A percentile compares a stretch with the other conserved stretches of the same genome.
Evolutionary conservation across 805 yeast genomes (phyloP).

Genomic region (Pichia kluyveri): DNA sequence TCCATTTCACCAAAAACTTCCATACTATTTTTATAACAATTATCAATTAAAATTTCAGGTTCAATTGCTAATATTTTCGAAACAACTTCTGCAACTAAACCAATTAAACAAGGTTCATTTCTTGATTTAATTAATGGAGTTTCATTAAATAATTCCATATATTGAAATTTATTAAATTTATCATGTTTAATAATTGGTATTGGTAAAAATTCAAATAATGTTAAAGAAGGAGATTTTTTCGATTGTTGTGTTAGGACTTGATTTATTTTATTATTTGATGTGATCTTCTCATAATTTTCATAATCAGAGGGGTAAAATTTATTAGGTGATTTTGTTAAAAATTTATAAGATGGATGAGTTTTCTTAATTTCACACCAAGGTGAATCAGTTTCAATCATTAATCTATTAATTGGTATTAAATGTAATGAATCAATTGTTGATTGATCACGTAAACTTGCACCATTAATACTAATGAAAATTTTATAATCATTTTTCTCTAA

Average conservation of each 20-base stretch:
- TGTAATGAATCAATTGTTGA: constrained; percentile 63
- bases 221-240: constrained; percentile 11
- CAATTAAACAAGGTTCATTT: constrained; percentile 87
- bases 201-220: constrained; percentile 46
- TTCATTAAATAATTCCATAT: constrained; percentile 21
- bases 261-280: constrained; percentile 5
- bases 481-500: constrained; percentile 1
- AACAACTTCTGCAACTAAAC: constrained; percentile 66
- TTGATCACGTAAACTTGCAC: constrained; percentile 79
- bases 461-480: constrained; percentile 77
- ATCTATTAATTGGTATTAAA: constrained; percentile 56
- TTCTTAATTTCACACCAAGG: constrained; percentile 97
- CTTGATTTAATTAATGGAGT: constrained; percentile 64
- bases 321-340: constrained; percentile 48
- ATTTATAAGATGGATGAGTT: constrained; percentile 65
- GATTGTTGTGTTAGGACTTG: background rate
- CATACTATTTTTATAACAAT: constrained; percentile 45
- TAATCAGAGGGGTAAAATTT: constrained; percentile 39
- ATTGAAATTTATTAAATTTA: constrained; percentile 21
- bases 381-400: constrained; percentile 89
- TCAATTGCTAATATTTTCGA: constrained; percentile 38
- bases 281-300: constrained; percentile 5
- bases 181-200: constrained; percentile 61
- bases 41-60: constrained; percentile 35
- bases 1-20: constrained; percentile 41